phyloP scores from a whole-genome alignment of 2,329 filamentous ascomycete species.

The Pyrenophora graminea region DNA sequence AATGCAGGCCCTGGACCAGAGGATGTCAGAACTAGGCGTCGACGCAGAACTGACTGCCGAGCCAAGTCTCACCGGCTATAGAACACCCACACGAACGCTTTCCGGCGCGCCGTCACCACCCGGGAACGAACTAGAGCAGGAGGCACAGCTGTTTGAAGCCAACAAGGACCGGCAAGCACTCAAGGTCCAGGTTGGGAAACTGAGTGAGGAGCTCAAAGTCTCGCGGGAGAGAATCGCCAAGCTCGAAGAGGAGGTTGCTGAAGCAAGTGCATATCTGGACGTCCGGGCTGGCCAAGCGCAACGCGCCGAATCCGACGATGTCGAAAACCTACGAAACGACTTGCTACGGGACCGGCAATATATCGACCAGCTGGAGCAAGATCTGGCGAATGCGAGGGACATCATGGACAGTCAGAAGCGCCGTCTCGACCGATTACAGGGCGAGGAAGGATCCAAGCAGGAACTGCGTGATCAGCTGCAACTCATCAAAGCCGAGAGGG shows the following conservation, averaged over 20 bases:
- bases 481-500: conserved; percentile 53
- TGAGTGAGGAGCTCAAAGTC: conserved; percentile 50
- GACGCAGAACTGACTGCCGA: conserved; percentile 43
- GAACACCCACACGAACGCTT: conserved; percentile 38
- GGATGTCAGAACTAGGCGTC: conserved; percentile 43
- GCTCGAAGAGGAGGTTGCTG: conserved; percentile 55
- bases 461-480: conserved; percentile 58
- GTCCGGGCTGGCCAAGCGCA: conserved; percentile 45
- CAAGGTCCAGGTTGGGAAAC: conserved; percentile 46
- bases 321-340: conserved; percentile 51
- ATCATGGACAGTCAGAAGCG: conserved; percentile 53
- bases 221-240: conserved; percentile 49
- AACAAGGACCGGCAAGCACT: conserved; percentile 53
- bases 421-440: conserved; percentile 51
- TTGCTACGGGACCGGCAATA: conserved; percentile 53
- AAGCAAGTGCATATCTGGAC: conserved; percentile 52
- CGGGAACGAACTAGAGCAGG: conserved; percentile 53
- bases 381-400: conserved; percentile 51
- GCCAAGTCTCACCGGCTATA: conserved; percentile 37
- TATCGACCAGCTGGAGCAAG: conserved; percentile 55
- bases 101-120: conserved; percentile 33
- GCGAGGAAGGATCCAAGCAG: conserved; percentile 51
- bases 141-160: conserved; percentile 55
- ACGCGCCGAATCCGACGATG: conserved; percentile 47
- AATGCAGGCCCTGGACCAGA: conserved; percentile 43